Base-by-base conservation (phyloP, 2,329 filamentous ascomycete genomes). In the Alternaria arbusti region DNA sequence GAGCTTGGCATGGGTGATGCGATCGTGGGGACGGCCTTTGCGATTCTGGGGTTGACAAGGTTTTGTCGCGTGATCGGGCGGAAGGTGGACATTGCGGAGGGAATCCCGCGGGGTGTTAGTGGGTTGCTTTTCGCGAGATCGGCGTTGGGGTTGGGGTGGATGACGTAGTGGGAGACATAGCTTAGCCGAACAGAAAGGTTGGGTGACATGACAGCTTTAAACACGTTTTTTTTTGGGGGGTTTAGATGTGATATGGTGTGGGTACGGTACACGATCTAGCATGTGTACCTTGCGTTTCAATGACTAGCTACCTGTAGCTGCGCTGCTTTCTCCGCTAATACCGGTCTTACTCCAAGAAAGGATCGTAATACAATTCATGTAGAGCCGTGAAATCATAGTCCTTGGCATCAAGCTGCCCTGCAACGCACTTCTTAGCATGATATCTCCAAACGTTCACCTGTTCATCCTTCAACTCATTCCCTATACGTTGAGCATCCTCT, bases 1-100 rank as follows among this genome's bases (percentile, higher is more conserved):
- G 36, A 25, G 26, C 63, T 65, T 62, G 63, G 63, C 54, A 20
- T 28, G 3, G 20, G 15, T 55, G 20, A 11, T 20, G 20, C 20
- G 20, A 20, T 20, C 20, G 20, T 20, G 20, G 20, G 3, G 20
- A 20, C 20, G 20, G 20, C 2, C 20, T 20, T 20, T 20, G 20
- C 11, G 6, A 30, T 15, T 10, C 22, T 28, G 23, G 52, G 36
- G 12, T 49, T 55, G 52, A 46, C 52, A 30, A 30, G n/a, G 52
- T 46, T 55, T 20, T 30, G 23, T 30, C 26, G 32, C 26, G 52
- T 55, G 52, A 55, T 8, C 28, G 49, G 20, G 28, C 11, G 13
- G 30, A 23, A 11, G 12, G 17, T 46, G 17, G 20, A 10, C 7
- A 3, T 17, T 17, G 30, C 49, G 49, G 49, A 52, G 20, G 20